Percentiles rank a stretch among this genome's conserved stretches.
These are phyloP conservation scores for Firmiana major DNA, from an alignment of 345 rosid genomes.

Conservation along the genomic window DNA sequence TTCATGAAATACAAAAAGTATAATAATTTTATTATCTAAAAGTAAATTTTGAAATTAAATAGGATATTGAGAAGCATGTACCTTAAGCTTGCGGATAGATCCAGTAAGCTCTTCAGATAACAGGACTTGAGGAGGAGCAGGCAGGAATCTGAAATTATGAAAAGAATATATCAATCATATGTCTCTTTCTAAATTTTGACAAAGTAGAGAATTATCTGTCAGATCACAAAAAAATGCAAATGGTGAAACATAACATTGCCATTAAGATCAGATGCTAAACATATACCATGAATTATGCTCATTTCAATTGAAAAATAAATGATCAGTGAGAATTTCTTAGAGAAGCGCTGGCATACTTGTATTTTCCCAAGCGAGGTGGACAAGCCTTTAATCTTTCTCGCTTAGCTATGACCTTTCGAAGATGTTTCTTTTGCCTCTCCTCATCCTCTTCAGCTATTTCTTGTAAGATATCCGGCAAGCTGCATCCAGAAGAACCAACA, in stretches of 20 bases:
- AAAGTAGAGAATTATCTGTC: background rate
- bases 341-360: slow-evolving; percentile 50
- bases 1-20: slow-evolving; percentile 18
- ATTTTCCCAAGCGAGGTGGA: slow-evolving; percentile 93
- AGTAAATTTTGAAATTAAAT: slow-evolving; percentile 1
- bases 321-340: background rate
- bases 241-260: background rate
- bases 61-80: slow-evolving; percentile 17
- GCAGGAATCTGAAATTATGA: slow-evolving; percentile 48
- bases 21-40: background rate
- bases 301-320: background rate
- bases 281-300: background rate
- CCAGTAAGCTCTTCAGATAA: slow-evolving; percentile 92
- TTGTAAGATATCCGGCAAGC: slow-evolving; percentile 62
- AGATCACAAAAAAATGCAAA: background rate
- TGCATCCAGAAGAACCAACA: slow-evolving; percentile 24
- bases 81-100: slow-evolving; percentile 85
- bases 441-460: slow-evolving; percentile 84
- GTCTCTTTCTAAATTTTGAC: background rate
- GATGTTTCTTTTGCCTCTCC: slow-evolving; percentile 59
- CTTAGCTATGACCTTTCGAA: slow-evolving; percentile 53
- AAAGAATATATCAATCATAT: background rate
- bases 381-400: slow-evolving; percentile 66
- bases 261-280: background rate
- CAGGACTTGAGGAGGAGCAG: slow-evolving; percentile 85